Evolutionary conservation across 2,329 filamentous ascomycete species (phyloP).

Genomic region (Trichoderma guizhouense): DNA sequence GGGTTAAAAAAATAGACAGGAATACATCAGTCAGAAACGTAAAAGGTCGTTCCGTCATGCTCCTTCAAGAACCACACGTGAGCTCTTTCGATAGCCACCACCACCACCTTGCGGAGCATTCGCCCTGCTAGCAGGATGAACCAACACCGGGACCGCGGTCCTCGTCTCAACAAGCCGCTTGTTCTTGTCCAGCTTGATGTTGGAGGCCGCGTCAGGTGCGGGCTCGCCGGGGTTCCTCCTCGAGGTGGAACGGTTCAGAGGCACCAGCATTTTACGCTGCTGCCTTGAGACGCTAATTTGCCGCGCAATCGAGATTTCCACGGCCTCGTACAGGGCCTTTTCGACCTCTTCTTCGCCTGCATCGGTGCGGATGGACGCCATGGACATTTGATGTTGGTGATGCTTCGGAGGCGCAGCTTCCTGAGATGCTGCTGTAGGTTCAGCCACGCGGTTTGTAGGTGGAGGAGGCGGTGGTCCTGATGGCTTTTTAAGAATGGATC

Average conservation of each 20-base stretch:
- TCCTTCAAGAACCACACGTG: slow-evolving; percentile 51
- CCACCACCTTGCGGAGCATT: slow-evolving; percentile 33
- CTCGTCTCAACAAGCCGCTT: slow-evolving; percentile 37
- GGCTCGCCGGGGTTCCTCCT: slow-evolving; percentile 18
- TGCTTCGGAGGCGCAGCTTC: not conserved
- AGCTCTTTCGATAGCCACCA: slow-evolving; percentile 47
- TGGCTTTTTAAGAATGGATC: slow-evolving; percentile 14
- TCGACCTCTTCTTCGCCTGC: slow-evolving; percentile 21
- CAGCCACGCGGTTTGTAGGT: not conserved
- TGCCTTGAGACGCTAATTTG: slow-evolving; percentile 64
- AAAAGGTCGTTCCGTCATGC: slow-evolving; percentile 21
- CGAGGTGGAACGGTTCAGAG: slow-evolving; percentile 40
- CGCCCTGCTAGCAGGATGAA: slow-evolving; percentile 35
- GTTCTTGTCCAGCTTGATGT: slow-evolving; percentile 17
- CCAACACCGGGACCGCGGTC: slow-evolving; percentile 45
- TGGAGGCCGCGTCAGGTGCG: slow-evolving; percentile 5
- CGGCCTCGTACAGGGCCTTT: slow-evolving; percentile 45
- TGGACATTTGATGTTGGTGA: not conserved
- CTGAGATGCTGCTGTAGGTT: not conserved
- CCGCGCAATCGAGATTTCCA: slow-evolving; percentile 64
- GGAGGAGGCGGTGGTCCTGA: not conserved
- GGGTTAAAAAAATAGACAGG: not conserved
- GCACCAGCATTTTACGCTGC: slow-evolving; percentile 58
- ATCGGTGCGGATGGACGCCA: not conserved
- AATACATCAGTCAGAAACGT: slow-evolving; percentile 7